phyloP scores from a whole-genome alignment of 176 grass and related monocot genomes.

The Oryza nivara region DNA sequence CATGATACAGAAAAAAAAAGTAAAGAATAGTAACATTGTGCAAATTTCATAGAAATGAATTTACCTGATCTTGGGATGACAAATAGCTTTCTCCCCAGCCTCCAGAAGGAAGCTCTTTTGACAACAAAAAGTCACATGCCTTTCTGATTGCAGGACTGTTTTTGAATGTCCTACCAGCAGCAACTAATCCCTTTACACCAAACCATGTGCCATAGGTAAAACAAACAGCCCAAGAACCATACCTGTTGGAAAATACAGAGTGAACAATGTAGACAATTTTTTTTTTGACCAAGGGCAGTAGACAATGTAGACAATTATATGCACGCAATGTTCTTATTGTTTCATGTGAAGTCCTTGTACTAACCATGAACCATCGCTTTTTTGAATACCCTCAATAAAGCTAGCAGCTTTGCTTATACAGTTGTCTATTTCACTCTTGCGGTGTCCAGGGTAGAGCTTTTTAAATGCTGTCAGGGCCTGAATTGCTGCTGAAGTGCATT shows the following conservation, averaged over 20 bases:
- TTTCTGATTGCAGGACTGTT: slow-evolving; percentile 71
- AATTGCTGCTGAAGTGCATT: slow-evolving; percentile 95
- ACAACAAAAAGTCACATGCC: slow-evolving; percentile 84
- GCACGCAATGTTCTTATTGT: not conserved
- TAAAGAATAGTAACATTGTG: not conserved
- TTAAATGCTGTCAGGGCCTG: slow-evolving; percentile 87
- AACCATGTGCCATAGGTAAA: slow-evolving; percentile 96
- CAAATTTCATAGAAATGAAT: slow-evolving; percentile 18
- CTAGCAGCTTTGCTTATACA: slow-evolving; percentile 76
- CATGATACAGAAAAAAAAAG: not conserved
- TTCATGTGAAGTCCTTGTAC: slow-evolving; percentile 15
- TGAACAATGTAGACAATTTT: slow-evolving; percentile 12
- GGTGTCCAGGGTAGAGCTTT: slow-evolving; percentile 83
- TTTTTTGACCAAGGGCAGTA: too few species aligned
- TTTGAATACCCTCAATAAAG: slow-evolving; percentile 79
- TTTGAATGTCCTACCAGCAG: slow-evolving; percentile 76
- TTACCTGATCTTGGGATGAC: slow-evolving; percentile 92
- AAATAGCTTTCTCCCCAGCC: slow-evolving; percentile 99
- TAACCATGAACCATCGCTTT: slow-evolving; percentile 87
- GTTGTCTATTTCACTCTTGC: slow-evolving; percentile 64
- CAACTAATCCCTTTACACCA: slow-evolving; percentile 78
- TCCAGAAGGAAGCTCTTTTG: slow-evolving; percentile 83
- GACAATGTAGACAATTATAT: slow-evolving; percentile 23
- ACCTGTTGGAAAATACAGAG: slow-evolving; percentile 58
- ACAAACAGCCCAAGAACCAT: slow-evolving; percentile 95